Evolutionary conservation across 129 eudicot species (phyloP), one percentile per base, ranked within the genome.

Genomic region (Lactuca sativa): DNA sequence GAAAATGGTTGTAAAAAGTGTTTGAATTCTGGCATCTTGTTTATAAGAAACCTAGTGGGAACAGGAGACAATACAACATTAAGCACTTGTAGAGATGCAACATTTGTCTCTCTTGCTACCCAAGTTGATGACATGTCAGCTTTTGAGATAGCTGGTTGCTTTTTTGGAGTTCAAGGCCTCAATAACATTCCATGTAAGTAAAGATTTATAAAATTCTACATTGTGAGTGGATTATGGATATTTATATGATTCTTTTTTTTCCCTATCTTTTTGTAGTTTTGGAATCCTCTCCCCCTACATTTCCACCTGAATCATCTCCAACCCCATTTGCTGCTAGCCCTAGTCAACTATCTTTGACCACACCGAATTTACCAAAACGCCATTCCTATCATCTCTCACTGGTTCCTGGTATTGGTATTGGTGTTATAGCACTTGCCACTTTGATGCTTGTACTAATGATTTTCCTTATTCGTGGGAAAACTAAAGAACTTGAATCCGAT

Each of bases 81-180:
- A 72, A 95, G 95, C 71, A 87, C 87, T 67, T 95, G 99, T 64
- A 84, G 99, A 66, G 99, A 90, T 85, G 99, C 99, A 70, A 84
- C 97, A 12, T 95, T 90, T 85, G 90, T 80, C 49, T 71, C 99
- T 16, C 74, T 90, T 76, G 93, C 95, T 32, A 95, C 96, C 77
- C 91, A 75, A 81, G 82, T 82, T 81, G 95, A 87, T 71, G 73
- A 80, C 48, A 72, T 21, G 5, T 84, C 91, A 5, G 79, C 90
- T 44, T 44, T 88, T 64, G 83, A 81, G 48, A 70, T 85, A 34
- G 97, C 99, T 3, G 60, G 79, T 82, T 95, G 99, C 71, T 95
- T 90, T 70, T 95, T 95, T 76, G 93, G 93, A 34, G 89, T 87
- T 79, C 82, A 77, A 70, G 85, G 86, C 56, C 87, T 95, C 69